phyloP scores from a whole-genome alignment of 805 yeast species.

The Ogataea trehalophila region DNA sequence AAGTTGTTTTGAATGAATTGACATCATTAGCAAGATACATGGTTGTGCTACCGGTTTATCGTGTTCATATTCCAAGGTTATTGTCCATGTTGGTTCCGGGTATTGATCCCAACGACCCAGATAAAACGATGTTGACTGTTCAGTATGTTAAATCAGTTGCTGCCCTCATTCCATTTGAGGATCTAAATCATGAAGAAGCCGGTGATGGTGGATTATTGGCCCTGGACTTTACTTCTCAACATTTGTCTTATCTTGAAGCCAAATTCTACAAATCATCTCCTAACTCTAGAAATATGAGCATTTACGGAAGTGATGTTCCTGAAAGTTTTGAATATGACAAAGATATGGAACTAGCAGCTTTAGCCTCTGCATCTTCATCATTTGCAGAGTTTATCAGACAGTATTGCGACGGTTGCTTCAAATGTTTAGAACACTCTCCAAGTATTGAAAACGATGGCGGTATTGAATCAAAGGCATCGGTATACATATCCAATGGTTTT shows the following conservation, averaged over 20 bases:
- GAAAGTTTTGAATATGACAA: constrained; percentile 37
- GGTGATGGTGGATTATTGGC: constrained; percentile 38
- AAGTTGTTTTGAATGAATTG: constrained; percentile 64
- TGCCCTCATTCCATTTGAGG: constrained; percentile 66
- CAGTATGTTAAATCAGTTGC: constrained; percentile 67
- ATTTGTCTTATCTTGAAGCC: constrained; percentile 49
- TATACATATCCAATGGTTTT: constrained; percentile 33
- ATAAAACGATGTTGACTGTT: constrained; percentile 63
- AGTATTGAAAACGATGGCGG: constrained; percentile 48
- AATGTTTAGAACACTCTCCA: constrained; percentile 64
- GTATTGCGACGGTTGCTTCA: constrained; percentile 55
- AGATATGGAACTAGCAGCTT: constrained; percentile 48
- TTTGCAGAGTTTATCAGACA: constrained; percentile 56
- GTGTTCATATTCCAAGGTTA: constrained; percentile 77
- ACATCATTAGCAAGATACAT: constrained; percentile 63
- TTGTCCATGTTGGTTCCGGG: constrained; percentile 70
- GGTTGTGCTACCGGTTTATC: constrained; percentile 53
- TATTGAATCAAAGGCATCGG: constrained; percentile 45
- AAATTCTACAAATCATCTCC: constrained; percentile 33
- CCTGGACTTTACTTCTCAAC: constrained; percentile 59
- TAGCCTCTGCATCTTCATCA: constrained; percentile 66
- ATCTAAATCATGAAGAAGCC: constrained; percentile 44
- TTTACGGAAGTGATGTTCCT: constrained; percentile 18
- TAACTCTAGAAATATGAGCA: constrained; percentile 8
- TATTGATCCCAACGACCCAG: constrained; percentile 82